phyloP scores from a whole-genome alignment of 768 basidiomycete genomes.

The Agrocybe pediades region DNA sequence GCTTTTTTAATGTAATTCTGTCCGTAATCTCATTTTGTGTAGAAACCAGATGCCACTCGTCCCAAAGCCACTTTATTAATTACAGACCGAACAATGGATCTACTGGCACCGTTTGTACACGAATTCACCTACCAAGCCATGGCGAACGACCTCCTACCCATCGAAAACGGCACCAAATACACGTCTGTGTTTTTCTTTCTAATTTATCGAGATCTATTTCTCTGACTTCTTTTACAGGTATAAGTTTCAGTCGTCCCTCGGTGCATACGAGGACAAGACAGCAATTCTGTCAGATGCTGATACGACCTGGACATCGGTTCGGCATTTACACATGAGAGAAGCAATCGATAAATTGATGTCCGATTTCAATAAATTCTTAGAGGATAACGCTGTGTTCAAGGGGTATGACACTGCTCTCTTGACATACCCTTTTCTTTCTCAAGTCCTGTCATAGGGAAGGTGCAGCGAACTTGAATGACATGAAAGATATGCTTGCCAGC shows the following conservation, averaged over 20 bases:
- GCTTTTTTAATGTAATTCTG: background rate
- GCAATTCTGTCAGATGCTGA: conserved; percentile 87
- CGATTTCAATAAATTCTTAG: conserved; percentile 93
- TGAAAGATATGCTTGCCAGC: conserved; percentile 98
- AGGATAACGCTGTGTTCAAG: conserved; percentile 93
- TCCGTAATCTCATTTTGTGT: conserved; percentile 3
- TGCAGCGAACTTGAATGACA: conserved; percentile 89
- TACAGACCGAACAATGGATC: conserved; percentile 97
- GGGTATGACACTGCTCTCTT: conserved; percentile 53
- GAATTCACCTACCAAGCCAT: conserved; percentile 99
- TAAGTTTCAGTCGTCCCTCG: conserved; percentile 88
- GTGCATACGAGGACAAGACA: conserved; percentile 85
- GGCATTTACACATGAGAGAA: conserved; percentile 99
- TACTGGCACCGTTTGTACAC: conserved; percentile 86
- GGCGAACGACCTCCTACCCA: conserved; percentile 91
- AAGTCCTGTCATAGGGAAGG: conserved; percentile 52
- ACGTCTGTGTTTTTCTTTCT: conserved; percentile 53
- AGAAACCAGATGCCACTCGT: conserved; percentile 64
- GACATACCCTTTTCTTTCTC: conserved; percentile 3
- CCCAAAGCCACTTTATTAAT: conserved; percentile 84
- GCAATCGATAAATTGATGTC: conserved; percentile 96
- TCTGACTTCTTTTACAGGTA: conserved; percentile 52
- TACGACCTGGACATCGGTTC: conserved; percentile 87
- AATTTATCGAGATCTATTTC: background rate
- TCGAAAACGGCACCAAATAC: conserved; percentile 85